Evolutionary conservation across 2,329 filamentous ascomycete genomes (phyloP), one percentile per base, ranked within the genome.

Genomic region (Elsinoe australis): DNA sequence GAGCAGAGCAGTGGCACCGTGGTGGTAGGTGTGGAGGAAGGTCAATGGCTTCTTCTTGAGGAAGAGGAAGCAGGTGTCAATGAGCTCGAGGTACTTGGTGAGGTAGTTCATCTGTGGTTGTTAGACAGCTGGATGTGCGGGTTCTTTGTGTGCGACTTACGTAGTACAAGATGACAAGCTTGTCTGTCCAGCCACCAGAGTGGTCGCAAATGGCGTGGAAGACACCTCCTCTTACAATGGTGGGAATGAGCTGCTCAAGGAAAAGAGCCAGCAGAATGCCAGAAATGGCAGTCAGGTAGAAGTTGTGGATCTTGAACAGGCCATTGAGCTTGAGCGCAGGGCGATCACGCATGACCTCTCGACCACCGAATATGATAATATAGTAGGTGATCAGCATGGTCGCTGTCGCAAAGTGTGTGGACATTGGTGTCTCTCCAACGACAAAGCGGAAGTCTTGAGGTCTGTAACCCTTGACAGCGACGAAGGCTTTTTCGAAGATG

Each of bases 11-110:
- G 90, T 96, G 49, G 90, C 90, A 64, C 90, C 90, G 68, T 96
- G 90, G 76, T 96, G 90, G 73, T 96, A 96, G 73, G 87, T 95
- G 79, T 96, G 90, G 58, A 96, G 85, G 82, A 96, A 96, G 63
- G 92, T 95, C 66, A 95, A 72, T 48, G 90, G 90, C 83, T 96
- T 96, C 83, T 96, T 96, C 83, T 96, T 96, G 67, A 96, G 80
- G 74, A 95, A 92, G 49, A 96, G 76, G 78, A 96, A 96, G 66
- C 90, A 82, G 52, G 90, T 96, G 70, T 96, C 90, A 59, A 96
- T 73, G 56, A 96, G 77, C 71, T 96, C 90, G 57, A 95, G 79
- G 70, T 95, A 96, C 71, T 96, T 96, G 71, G 89, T 96, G 49
- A 95, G 79, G 74, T 96, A 96, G 76, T 94, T 96, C 65, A 96